Base-by-base conservation (phyloP, 768 basidiomycete genomes). In the Suillus variegatus region DNA sequence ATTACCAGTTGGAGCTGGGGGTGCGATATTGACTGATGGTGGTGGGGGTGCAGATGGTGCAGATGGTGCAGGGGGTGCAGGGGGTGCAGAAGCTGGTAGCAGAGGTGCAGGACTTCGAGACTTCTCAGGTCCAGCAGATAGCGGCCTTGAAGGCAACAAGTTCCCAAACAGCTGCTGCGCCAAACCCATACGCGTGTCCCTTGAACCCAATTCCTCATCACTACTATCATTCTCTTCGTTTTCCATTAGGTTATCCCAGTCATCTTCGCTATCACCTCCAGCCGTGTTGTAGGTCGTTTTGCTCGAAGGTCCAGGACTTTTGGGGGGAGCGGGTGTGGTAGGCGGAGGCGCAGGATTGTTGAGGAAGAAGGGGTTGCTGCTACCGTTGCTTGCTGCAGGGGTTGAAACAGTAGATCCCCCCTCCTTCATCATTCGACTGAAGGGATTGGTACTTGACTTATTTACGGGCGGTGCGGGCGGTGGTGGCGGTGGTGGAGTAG, bases 201-300 rank as follows among this genome's bases (percentile, higher is more conserved):
- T 82, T 4, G 82, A 82, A n/a, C 83, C 81, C 57, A 90, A 79
- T 65, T 95, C 94, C 74, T 95, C 94, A 63, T 94, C 93, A 61
- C 87, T 90, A 67, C 86, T 89, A 69, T 90, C 88, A 6, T 86
- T 84, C 5, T 85, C 86, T 25, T 88, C 85, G 51, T 86, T 88
- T 75, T 95, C 94, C 71, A 86, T 80, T 58, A 93, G 81, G n/a
- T 88, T 87, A 63, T 90, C 94, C 94, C 94, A 96, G 60, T 94
- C 93, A 20, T 92, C 91, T 2, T 92, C 90, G 40, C 81, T 79
- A 41, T 80, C 82, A 3, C 78, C 76, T 1, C 89, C 83, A 0
- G 86, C 90, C 1, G 86, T 89, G 67, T 90, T 77, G 66, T 93
- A 92, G 3, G 83, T 73, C 0, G 84, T 74, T 73, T 85, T 89